These are phyloP conservation scores for Phylloporus sp. DNA, from an alignment of 768 basidiomycete genomes.

Conservation along the genomic window DNA sequence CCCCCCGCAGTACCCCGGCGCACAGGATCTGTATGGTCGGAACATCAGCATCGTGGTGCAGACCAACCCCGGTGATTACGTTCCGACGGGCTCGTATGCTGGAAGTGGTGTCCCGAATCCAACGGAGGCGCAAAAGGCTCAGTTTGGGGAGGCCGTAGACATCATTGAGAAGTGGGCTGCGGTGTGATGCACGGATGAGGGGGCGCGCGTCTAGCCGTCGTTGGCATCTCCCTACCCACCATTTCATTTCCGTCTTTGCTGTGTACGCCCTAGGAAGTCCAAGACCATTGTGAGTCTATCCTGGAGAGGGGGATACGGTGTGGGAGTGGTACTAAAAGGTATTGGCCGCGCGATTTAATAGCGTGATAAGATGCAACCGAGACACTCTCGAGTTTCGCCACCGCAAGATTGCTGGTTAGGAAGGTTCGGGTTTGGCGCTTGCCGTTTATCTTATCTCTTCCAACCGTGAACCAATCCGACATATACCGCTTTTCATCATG, in stretches of 20 bases:
- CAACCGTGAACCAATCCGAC: no score
- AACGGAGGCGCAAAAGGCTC: slow-evolving; percentile 57
- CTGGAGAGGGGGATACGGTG: not conserved
- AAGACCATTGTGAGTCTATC: not conserved
- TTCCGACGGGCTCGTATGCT: slow-evolving; percentile 56
- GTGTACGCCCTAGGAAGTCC: not conserved
- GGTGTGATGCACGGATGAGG: not conserved
- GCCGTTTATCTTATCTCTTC: no score
- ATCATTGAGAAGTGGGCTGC: slow-evolving; percentile 53
- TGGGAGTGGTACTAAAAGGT: no score
- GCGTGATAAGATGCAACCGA: no score
- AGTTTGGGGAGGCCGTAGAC: slow-evolving; percentile 66
- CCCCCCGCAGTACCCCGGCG: slow-evolving; percentile 39
- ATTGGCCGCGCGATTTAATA: no score
- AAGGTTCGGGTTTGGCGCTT: no score
- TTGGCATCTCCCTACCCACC: not conserved
- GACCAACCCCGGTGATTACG: slow-evolving; percentile 41
- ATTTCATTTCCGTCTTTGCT: not conserved
- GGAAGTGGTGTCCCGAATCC: slow-evolving; percentile 46
- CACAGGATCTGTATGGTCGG: slow-evolving; percentile 69
- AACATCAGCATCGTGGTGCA: slow-evolving; percentile 63
- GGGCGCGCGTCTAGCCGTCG: not conserved
- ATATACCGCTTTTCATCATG: no score
- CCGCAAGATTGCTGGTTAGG: no score
- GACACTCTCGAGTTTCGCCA: no score